A percentile compares a stretch with the other conserved stretches of the same genome.
Evolutionary conservation across 2,329 filamentous ascomycete genomes (phyloP).

Genomic region (Exophiala viscosa): DNA sequence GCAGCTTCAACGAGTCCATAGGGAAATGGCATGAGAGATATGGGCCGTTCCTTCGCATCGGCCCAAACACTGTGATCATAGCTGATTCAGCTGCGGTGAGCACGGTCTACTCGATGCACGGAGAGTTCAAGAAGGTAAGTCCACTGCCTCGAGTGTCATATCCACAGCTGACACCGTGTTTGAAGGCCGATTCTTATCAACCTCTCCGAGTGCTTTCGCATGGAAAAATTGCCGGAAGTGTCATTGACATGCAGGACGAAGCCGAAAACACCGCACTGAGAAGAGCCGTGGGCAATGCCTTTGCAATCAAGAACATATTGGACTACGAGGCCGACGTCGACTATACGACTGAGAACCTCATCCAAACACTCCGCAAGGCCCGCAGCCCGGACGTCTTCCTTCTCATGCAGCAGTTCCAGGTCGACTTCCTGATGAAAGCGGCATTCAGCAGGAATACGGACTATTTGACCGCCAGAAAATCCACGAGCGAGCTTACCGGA

Average conservation of each 20-base stretch:
- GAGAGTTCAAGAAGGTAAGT: constrained; percentile 10
- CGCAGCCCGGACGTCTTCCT: constrained; percentile 5
- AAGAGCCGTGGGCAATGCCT: constrained; percentile 12
- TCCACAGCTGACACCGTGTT: neutral
- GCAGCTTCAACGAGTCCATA: constrained; percentile 23
- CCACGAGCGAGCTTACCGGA: constrained; percentile 28
- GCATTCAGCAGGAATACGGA: constrained; percentile 62
- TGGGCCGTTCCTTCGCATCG: constrained; percentile 17
- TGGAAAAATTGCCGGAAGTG: constrained; percentile 5
- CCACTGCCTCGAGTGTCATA: neutral
- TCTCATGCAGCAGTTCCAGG: constrained; percentile 77
- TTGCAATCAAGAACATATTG: constrained; percentile 11
- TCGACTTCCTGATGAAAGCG: constrained; percentile 58
- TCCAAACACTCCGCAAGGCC: neutral
- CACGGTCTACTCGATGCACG: constrained; percentile 10
- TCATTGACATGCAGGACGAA: constrained; percentile 20
- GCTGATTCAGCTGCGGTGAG: constrained; percentile 13
- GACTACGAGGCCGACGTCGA: constrained; percentile 14
- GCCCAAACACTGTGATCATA: constrained; percentile 14
- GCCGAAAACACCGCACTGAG: constrained; percentile 7
- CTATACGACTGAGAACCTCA: constrained; percentile 1
- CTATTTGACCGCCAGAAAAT: constrained; percentile 66
- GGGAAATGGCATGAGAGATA: constrained; percentile 12
- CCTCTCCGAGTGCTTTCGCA: constrained; percentile 21
- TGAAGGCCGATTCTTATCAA: constrained; percentile 28